phyloP scores from a whole-genome alignment of 495 filamentous ascomycete genomes.

The Articulospora tetracladia region DNA sequence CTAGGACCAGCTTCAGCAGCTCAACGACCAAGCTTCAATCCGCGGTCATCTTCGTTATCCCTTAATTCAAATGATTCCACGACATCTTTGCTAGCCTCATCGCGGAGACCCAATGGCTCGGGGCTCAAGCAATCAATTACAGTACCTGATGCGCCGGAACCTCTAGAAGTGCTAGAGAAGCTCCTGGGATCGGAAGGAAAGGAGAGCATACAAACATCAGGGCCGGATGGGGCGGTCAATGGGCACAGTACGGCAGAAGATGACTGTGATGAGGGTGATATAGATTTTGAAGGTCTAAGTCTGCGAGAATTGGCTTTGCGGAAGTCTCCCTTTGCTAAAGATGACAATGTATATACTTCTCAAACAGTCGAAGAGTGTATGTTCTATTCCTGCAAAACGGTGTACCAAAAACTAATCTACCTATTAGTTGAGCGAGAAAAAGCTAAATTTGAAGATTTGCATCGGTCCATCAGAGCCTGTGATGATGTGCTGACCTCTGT shows the following conservation, averaged over 20 bases:
- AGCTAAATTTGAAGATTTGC: slow-evolving; percentile 86
- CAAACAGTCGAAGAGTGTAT: slow-evolving; percentile 78
- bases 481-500: slow-evolving; percentile 93
- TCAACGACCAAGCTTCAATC: slow-evolving; percentile 54
- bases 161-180: slow-evolving; percentile 64
- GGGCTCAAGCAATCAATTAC: slow-evolving; percentile 54
- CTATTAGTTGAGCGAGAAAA: slow-evolving; percentile 73
- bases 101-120: slow-evolving; percentile 62
- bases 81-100: slow-evolving; percentile 61
- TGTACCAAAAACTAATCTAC: not conserved
- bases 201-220: not conserved
- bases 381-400: slow-evolving; percentile 17
- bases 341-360: slow-evolving; percentile 48
- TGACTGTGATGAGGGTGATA: slow-evolving; percentile 51
- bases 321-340: slow-evolving; percentile 30
- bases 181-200: slow-evolving; percentile 54
- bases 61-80: slow-evolving; percentile 69
- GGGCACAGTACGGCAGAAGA: slow-evolving; percentile 20
- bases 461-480: slow-evolving; percentile 82
- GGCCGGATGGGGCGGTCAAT: slow-evolving; percentile 16
- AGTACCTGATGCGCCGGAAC: slow-evolving; percentile 57
- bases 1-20: slow-evolving; percentile 51
- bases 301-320: slow-evolving; percentile 64
- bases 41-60: slow-evolving; percentile 60
- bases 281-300: slow-evolving; percentile 75